Conservation (phyloP, 305 asterid genomes). For the Solanum hybrid region DNA sequence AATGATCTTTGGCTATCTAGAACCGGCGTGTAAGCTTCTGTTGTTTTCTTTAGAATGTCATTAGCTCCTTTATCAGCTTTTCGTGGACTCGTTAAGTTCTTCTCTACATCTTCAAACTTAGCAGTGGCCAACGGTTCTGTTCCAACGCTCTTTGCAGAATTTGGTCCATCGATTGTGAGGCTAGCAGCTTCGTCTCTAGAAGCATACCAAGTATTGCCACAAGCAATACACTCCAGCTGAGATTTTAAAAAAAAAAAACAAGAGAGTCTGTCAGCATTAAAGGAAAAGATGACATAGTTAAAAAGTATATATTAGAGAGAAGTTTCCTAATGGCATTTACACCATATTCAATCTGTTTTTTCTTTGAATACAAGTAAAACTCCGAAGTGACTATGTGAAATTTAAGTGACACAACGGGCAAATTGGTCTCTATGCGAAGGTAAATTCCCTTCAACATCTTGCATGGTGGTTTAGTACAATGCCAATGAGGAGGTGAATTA, state of each 20-base stretch:
- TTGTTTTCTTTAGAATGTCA: slow-evolving; percentile 37
- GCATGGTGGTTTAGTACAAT: neutral
- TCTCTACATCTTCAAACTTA: slow-evolving; percentile 62
- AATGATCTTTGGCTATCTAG: slow-evolving; percentile 39
- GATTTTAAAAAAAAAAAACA: neutral
- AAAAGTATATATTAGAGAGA: neutral
- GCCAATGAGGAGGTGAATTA: neutral
- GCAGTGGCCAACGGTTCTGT: slow-evolving; percentile 58
- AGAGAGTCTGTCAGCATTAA: neutral
- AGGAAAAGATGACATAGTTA: neutral
- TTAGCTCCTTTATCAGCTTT: slow-evolving; percentile 26
- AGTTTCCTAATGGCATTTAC: neutral
- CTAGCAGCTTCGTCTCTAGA: slow-evolving; percentile 66
- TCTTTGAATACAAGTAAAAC: neutral
- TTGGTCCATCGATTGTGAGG: slow-evolving; percentile 56
- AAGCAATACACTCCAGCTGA: slow-evolving; percentile 69
- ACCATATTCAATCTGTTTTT: neutral
- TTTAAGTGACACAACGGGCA: neutral
- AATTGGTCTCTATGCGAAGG: neutral
- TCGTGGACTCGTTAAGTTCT: slow-evolving; percentile 48
- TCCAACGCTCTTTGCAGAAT: slow-evolving; percentile 32
- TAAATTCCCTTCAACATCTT: neutral
- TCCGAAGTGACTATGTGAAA: neutral
- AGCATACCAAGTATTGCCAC: slow-evolving; percentile 78
- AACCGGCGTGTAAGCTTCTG: slow-evolving; percentile 37